Evolutionary conservation across 345 rosid species (phyloP), one percentile per base, ranked within the genome.

Genomic region (Gynandropsis gynandra): DNA sequence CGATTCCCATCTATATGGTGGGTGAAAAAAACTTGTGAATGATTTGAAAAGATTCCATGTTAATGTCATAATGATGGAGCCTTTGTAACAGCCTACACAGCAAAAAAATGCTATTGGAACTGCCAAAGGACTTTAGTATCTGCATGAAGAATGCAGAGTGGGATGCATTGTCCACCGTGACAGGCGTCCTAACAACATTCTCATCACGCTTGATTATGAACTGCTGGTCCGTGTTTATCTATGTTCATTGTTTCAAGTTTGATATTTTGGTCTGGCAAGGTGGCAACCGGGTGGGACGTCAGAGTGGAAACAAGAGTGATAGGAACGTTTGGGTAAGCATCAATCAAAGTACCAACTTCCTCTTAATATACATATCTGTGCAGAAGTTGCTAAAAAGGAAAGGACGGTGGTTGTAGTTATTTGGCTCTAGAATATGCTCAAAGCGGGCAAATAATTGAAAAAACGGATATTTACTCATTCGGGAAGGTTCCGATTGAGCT

Each of bases 161-260:
- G 99, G 99, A 37, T 93, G 99, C 66, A 93, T 93, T 63, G 99
- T 93, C 70, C 99, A 93, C 64, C 86, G 99, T 42, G 99, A 93
- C 70, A 85, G 88, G 99, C 85, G 99, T 29, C 99, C 99, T 20
- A 93, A 93, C 78, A 93, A 93, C 69, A 88, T 93, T 48, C 99
- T 93, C 41, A 73, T 93, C 47, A 93, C 99, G 53, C 99, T 88
- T 78, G 99, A 93, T 69, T 85, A 81, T 62, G 99, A 93, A 61
- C 95, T 97, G 44, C 66, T 93, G 95, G 99, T 93, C 80, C 50
- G 56, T 24, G 14, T n/a, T 36, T 11, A 18, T 45, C 50, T 2
- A 33, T 60, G 33, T 3, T 8, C 27, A 56, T 33, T 13, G 46
- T 40, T 39, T 35, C 62, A 93, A 97, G 99, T 93, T 59, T 97